Percentiles rank a stretch among this genome's conserved stretches.
phyloP scores from a whole-genome alignment of 495 filamentous ascomycete genomes.

The Neurospora sp. region DNA sequence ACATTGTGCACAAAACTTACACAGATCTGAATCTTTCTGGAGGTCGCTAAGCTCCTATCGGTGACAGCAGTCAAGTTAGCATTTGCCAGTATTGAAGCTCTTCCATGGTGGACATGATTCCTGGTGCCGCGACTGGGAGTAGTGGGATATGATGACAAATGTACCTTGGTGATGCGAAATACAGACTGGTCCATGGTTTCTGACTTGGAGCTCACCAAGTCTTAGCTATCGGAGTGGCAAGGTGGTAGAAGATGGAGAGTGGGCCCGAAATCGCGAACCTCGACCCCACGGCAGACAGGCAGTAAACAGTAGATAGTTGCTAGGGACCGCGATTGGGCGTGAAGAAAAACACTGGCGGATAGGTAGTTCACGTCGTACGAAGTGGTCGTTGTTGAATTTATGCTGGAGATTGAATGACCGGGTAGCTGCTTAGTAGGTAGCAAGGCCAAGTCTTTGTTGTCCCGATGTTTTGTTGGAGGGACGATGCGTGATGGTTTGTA shows the following conservation, averaged over 20 bases:
- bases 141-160: conserved; percentile 31
- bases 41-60: conserved; percentile 71
- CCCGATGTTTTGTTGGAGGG: not conserved
- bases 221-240: not conserved
- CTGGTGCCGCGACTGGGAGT: not conserved
- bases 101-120: conserved; percentile 5
- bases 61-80: conserved; percentile 12
- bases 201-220: conserved; percentile 5
- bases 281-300: not conserved
- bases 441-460: not conserved
- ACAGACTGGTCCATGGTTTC: conserved; percentile 69
- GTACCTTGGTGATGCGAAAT: conserved; percentile 63
- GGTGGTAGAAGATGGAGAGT: not conserved
- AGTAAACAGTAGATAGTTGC: not conserved
- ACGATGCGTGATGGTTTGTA: not conserved
- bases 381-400: not conserved
- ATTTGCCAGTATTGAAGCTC: conserved; percentile 28
- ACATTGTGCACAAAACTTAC: conserved; percentile 35
- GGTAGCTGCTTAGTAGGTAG: not conserved
- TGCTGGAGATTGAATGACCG: not conserved
- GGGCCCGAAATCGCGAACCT: not conserved
- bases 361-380: not conserved
- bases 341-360: not conserved
- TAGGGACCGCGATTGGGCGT: not conserved
- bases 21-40: conserved; percentile 69